Base-by-base conservation (phyloP, 257 asterid species). In the Solanum bulbocastanum region DNA sequence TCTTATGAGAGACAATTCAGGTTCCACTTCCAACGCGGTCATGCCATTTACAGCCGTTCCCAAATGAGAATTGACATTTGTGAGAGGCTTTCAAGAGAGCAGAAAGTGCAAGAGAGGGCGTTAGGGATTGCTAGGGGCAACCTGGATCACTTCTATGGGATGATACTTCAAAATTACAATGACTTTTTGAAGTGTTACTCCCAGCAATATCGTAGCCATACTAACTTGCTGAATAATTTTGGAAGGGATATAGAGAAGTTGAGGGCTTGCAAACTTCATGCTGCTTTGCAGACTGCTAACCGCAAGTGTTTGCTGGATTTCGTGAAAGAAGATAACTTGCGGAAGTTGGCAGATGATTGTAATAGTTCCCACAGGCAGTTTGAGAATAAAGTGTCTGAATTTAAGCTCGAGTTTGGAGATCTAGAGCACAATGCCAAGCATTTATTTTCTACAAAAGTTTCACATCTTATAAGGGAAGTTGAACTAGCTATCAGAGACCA, bases 41-140 rank as follows among this genome's bases (percentile, higher is more conserved):
- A 91, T 82, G 97, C 95, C 83, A 93, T 96, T 83, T 97, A 94
- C 89, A 90, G 89, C 40, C 93, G 96, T 20, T 93, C 98, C 1
- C 52, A 89, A 62, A 96, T 93, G 42, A 97, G 93, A 83, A 18
- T 87, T 4, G 94, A 91, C 37, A 84, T 79, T 22, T 96, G 98
- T 37, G 93, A 94, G 94, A 93, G 94, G 94, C 92, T 96, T 78
- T 87, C 90, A 92, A 93, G 91, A 86, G 98, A 96, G 90, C 97
- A 91, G 91, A 94, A 92, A 93, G 99, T 96, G 92, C 99, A 97
- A 88, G 99, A 95, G 88, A 88, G 96, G 92, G 99, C 98, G 5
- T 87, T 95, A 94, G 99, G 94, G 87, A 95, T 97, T 91, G 99
- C 99, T 65, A 88, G 94, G 92, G 95, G 94, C 16, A 96, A 97